These are phyloP conservation scores for Trypanosomatidae sp. DNA, from an alignment of 208 protist genomes.

Conservation along the genomic window DNA sequence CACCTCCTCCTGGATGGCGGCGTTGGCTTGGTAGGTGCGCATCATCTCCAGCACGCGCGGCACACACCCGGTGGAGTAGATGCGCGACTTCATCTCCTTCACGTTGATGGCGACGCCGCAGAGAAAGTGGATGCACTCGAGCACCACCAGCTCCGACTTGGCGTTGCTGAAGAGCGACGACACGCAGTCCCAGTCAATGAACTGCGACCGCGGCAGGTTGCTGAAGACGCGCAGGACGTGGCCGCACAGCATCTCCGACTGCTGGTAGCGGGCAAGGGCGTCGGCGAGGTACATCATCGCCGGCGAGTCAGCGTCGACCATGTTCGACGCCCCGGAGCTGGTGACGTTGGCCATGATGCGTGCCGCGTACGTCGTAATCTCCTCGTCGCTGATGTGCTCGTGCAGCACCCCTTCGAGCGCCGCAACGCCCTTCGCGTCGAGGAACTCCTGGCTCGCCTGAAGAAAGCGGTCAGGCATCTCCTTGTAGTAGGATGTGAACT, in stretches of 20 bases:
- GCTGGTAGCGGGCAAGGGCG: constrained; percentile 55
- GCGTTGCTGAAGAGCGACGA: constrained; percentile 59
- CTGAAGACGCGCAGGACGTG: constrained; percentile 83
- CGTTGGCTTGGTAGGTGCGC: constrained; percentile 53
- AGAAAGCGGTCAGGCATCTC: constrained; percentile 74
- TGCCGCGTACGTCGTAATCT: constrained; percentile 63
- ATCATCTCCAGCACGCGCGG: constrained; percentile 77
- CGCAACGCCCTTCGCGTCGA: constrained; percentile 64
- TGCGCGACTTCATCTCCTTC: constrained; percentile 83
- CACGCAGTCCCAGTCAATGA: constrained; percentile 76
- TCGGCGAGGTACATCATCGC: constrained; percentile 70
- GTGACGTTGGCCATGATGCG: constrained; percentile 79
- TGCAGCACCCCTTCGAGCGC: constrained; percentile 68
- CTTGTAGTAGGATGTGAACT: constrained; percentile 87
- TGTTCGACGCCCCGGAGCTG: constrained; percentile 55
- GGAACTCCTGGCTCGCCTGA: constrained; percentile 60
- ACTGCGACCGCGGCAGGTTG: constrained; percentile 70
- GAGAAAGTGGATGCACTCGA: constrained; percentile 81
- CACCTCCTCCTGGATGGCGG: constrained; percentile 76
- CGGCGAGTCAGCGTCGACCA: constrained; percentile 53
- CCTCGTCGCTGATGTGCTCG: constrained; percentile 69
- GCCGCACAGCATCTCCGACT: constrained; percentile 69
- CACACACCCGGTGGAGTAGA: constrained; percentile 78
- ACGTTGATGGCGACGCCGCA: constrained; percentile 79
- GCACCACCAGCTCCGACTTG: constrained; percentile 60